Conservation (phyloP, 2,329 filamentous ascomycete species). For the Colletotrichum abscissum region DNA sequence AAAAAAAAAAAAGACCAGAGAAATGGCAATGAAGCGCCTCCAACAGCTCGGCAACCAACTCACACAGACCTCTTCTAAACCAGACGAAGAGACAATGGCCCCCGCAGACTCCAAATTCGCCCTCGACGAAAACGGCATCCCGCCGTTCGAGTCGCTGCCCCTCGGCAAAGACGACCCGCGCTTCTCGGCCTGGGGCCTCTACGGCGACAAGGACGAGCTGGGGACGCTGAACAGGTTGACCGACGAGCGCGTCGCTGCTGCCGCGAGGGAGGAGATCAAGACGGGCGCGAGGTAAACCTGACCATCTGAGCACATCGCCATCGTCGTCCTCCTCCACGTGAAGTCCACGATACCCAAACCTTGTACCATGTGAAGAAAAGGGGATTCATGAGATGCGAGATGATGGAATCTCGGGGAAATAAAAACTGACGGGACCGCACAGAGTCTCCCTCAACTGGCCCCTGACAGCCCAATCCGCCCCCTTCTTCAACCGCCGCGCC, state of each 20-base stretch:
- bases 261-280: slow-evolving; percentile 62
- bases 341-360: neutral
- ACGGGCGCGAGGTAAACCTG: slow-evolving; percentile 59
- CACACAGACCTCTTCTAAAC: neutral
- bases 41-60: slow-evolving; percentile 8
- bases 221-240: slow-evolving; percentile 72
- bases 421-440: neutral
- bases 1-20: no score
- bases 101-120: neutral
- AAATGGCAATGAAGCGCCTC: slow-evolving; percentile 6
- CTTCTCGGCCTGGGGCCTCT: slow-evolving; percentile 59
- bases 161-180: slow-evolving; percentile 58
- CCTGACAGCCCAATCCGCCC: slow-evolving; percentile 44
- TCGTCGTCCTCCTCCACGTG: no score
- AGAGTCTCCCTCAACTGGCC: slow-evolving; percentile 49
- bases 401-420: no score
- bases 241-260: slow-evolving; percentile 60
- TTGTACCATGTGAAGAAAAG: neutral
- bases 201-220: slow-evolving; percentile 67
- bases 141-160: slow-evolving; percentile 59
- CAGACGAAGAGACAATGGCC: neutral
- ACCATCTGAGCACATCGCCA: neutral
- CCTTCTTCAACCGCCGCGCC: slow-evolving; percentile 46
- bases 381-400: no score
- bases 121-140: slow-evolving; percentile 55